Percentiles rank a stretch among this genome's conserved stretches.
phyloP scores from a whole-genome alignment of 1,284 basidiomycete species.

The Ganoderma sp. region DNA sequence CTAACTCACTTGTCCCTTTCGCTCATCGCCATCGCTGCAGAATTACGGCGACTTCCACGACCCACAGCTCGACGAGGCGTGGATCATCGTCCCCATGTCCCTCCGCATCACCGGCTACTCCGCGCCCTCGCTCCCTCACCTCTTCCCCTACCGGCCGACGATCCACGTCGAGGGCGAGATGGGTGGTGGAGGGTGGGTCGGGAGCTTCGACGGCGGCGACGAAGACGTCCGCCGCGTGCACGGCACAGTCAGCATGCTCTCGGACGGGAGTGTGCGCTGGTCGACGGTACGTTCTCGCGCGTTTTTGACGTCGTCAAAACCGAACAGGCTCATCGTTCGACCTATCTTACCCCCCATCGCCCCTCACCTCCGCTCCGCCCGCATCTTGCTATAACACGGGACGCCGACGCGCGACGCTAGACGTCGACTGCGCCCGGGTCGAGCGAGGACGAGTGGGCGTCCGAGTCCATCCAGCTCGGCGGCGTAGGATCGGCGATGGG shows the following conservation, averaged over 20 bases:
- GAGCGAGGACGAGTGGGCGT: constrained; percentile 51
- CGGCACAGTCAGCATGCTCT: constrained; percentile 58
- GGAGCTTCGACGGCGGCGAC: constrained; percentile 14
- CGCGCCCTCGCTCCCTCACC: constrained; percentile 40
- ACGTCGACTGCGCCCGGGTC: constrained; percentile 20
- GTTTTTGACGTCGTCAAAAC: background rate
- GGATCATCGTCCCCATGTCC: constrained; percentile 58
- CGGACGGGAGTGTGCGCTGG: constrained; percentile 60
- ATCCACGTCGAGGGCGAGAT: constrained; percentile 57
- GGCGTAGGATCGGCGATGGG: constrained; percentile 57
- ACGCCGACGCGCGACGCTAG: constrained; percentile 8
- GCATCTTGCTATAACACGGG: too few species aligned
- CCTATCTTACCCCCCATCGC: background rate
- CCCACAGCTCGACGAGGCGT: constrained; percentile 50
- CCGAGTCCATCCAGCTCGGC: constrained; percentile 63
- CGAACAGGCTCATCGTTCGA: background rate
- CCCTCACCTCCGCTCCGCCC: too few species aligned
- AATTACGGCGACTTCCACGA: constrained; percentile 38
- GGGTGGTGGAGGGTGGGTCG: constrained; percentile 44
- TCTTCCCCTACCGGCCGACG: constrained; percentile 49
- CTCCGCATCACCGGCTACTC: constrained; percentile 53
- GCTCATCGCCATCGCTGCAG: constrained; percentile 22
- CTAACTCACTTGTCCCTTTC: background rate
- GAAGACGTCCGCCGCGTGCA: constrained; percentile 42
- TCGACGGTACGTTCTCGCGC: constrained; percentile 48